Base-by-base conservation (phyloP, 768 basidiomycete genomes). In the Baorangia bicolor region DNA sequence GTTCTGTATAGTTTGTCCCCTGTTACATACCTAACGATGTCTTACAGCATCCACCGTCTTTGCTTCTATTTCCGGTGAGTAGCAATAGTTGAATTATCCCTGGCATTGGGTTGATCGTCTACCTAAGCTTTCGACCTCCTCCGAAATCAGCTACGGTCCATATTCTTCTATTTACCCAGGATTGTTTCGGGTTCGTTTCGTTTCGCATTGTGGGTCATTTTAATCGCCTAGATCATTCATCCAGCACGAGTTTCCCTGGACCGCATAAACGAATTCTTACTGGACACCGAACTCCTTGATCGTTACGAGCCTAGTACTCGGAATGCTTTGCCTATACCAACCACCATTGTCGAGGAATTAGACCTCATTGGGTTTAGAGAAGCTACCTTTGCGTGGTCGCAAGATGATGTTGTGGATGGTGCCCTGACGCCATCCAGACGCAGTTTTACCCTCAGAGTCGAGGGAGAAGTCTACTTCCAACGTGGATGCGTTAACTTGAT, bases 1-100 rank as follows among this genome's bases (percentile, higher is more conserved):
- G 51, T 52, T n/a, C 14, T 25, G 1, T 16, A 18, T 35, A 13
- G 5, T 35, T 18, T 28, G 20, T 35, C n/a, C 30, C 13, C 5
- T 8, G n/a, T 18, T 9, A 46, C 25, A 41, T 14, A 2, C 9
- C 27, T 38, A 10, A 16, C n/a, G 6, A 28, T 34, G 9, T 34
- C 6, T 34, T 21, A 34, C 21, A 52, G 51, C 43, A 27, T 52
- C 51, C 10, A 52, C 31, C 4, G 23, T 48, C 25, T 52, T 52
- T 28, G 51, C 51, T 27, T 47, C 51, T 25, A 52, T 52, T 48
- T 52, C 51, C 1, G 51, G 51, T 52, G 33, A 31, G 31, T 35
- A 52, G 11, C 12, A 14, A 31, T 33, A 9, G 13, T 46, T 7
- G 4, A 7, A 13, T 14, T n/a, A 27, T n/a, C 23, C 11, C 14